Evolutionary conservation across 345 rosid genomes (phyloP).

Genomic region (Mercurialis annua): DNA sequence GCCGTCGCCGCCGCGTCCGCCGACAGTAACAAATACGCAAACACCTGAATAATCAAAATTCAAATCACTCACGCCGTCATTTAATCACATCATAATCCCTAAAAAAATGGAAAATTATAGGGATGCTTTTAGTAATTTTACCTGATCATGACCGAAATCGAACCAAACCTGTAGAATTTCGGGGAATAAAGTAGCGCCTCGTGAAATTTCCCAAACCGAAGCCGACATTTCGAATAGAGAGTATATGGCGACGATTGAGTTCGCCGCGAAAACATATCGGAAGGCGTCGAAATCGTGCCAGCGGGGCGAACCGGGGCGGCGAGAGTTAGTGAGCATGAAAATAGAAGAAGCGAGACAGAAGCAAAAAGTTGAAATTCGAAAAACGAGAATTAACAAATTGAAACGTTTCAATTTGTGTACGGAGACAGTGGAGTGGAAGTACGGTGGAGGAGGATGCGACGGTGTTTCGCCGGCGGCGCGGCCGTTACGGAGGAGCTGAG

Average conservation of each 20-base stretch:
- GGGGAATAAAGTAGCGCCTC: slow-evolving; percentile 70
- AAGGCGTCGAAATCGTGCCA: slow-evolving; percentile 92
- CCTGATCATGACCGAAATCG: slow-evolving; percentile 99
- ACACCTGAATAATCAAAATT: slow-evolving; percentile 47
- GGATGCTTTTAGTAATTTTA: slow-evolving; percentile 2
- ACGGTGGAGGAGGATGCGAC: slow-evolving; percentile 39
- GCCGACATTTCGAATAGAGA: slow-evolving; percentile 72
- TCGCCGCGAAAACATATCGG: slow-evolving; percentile 77
- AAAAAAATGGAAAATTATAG: neutral
- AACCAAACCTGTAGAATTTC: slow-evolving; percentile 90
- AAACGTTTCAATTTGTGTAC: slow-evolving; percentile 75
- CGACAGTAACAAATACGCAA: slow-evolving; percentile 76
- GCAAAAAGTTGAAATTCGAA: slow-evolving; percentile 71
- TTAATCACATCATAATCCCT: neutral
- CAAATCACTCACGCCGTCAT: neutral
- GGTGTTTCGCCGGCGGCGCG: slow-evolving; percentile 58
- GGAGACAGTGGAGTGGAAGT: slow-evolving; percentile 72
- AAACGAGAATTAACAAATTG: slow-evolving; percentile 65
- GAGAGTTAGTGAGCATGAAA: slow-evolving; percentile 78
- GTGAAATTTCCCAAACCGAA: slow-evolving; percentile 83
- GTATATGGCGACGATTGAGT: slow-evolving; percentile 80
- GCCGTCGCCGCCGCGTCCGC: slow-evolving; percentile 78
- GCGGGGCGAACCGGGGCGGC: slow-evolving; percentile 52
- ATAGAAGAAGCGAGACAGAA: slow-evolving; percentile 79
- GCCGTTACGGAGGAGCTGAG: slow-evolving; percentile 60